Evolutionary conservation across 2,329 filamentous ascomycete species (phyloP), one percentile per base, ranked within the genome.

Genomic region (Diaporthe aspalathi): DNA sequence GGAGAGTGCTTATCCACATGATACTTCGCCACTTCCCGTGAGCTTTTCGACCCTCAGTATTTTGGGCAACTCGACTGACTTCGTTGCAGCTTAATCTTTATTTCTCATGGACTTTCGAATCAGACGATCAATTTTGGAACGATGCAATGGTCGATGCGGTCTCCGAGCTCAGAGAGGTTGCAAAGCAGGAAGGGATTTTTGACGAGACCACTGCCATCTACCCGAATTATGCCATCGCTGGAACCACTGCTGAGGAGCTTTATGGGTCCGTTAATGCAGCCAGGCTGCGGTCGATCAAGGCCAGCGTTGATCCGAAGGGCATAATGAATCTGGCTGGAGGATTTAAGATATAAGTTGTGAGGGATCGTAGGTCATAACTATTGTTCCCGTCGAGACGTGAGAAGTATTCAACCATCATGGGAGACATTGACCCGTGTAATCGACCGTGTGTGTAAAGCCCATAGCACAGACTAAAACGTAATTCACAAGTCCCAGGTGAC

Each of bases 1-100:
- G 0, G 77, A 79, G 8, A 77, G 78, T 16, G 79, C 78, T 0
- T 80, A 74, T 63, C 79, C 79, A 0, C 79, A 80, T 22, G 57
- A 71, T 8, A 72, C 76, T 12, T 79, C 78, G 0, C 74, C 74
- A 3, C 69, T 74, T 5, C 76, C 76, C 29, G 76, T 77, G 68
- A 53, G 72, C 62, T 5, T 2, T 14, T 27, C 1, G 5, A 27
- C n/a, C 4, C 9, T 16, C 14, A 16, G 17, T 2, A 22, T 3
- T 11, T 5, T 9, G 5, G 24, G 8, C n/a, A n/a, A n/a, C 2
- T 12, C 14, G 2, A 12, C 22, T 45, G 43, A n/a, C 29, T 47
- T 57, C 11, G 9, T 56, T 2, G 12, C 72, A 79, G 72, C 73
- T 80, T 1, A 77, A 79, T 54, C 57, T 79, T 6, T 79, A 79